Evolutionary conservation across 2,329 filamentous ascomycete species (phyloP), one percentile per base, ranked within the genome.

Genomic region (Alternaria sp.): DNA sequence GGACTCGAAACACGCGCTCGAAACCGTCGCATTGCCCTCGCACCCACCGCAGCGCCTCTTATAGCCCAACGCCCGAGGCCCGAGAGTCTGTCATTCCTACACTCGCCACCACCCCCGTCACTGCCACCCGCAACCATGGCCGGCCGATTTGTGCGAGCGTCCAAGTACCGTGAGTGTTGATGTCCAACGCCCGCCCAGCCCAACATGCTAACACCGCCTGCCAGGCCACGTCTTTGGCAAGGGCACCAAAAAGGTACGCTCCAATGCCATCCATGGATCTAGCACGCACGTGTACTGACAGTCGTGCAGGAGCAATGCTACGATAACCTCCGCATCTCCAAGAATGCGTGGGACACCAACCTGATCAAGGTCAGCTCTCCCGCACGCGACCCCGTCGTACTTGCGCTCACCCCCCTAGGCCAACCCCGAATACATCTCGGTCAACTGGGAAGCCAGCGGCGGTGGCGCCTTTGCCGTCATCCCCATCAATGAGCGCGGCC

Each of bases 291-390:
- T 12, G 17, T 54, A 65, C 70, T 74, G 54, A 77, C 62, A 43
- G 9, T 13, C 0, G 1, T 17, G 8, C 62, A 90, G 88, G 96
- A 99, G 81, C 92, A 93, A 87, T 97, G 94, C 86, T 99, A 98
- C 84, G 96, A 99, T 83, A 98, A 98, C 82, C 85, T 99, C 73
- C 93, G 93, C 80, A 93, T 99, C 82, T 97, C 93, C 78, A 93
- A 91, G 83, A 99, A 99, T 89, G 96, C 96, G 59, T 99, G 96
- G 96, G 96, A 99, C 82, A 97, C 94, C 77, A 99, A 99, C 84
- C 85, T 99, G 78, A 88, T 98, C 84, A 98, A 98, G 91, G 93
- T 96, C 81, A 80, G 86, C 79, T 55, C 65, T 50, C 54, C 62
- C 55, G 64, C 68, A 73, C 67, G 67, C 73, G 72, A 75, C 74